These are phyloP conservation scores for Sphagnum tenellum DNA, from an alignment of 225 moss, liverwort and hornwort species.

Conservation along the genomic window DNA sequence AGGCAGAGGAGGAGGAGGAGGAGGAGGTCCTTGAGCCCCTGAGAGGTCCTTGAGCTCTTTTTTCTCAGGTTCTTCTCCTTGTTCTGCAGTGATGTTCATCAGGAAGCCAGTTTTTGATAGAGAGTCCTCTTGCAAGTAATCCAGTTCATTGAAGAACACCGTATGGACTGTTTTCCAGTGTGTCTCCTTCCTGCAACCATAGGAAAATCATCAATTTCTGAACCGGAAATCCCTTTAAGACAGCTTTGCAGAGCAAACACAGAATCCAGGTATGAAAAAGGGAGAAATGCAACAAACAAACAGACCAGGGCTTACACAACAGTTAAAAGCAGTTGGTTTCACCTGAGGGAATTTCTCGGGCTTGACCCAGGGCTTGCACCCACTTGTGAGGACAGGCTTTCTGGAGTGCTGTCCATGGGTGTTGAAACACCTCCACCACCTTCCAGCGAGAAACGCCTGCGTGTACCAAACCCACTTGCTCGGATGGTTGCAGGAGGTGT, in stretches of 20 bases:
- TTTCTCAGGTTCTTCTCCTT: slow-evolving; percentile 18
- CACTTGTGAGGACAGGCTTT: slow-evolving; percentile 15
- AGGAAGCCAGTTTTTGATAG: slow-evolving; percentile 13
- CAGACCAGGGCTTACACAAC: background rate
- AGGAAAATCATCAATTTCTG: no score
- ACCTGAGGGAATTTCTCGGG: slow-evolving; percentile 45
- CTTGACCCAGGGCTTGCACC: slow-evolving; percentile 30
- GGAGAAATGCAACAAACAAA: background rate
- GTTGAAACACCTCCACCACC: slow-evolving; percentile 13
- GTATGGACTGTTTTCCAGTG: slow-evolving; percentile 69
- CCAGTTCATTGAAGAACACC: slow-evolving; percentile 54
- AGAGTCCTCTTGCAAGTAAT: slow-evolving; percentile 36
- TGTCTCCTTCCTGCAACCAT: slow-evolving; percentile 28
- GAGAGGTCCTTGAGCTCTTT: slow-evolving; percentile 5
- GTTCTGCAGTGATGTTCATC: slow-evolving; percentile 11
- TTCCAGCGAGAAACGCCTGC: slow-evolving; percentile 26
- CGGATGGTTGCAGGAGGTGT: slow-evolving; percentile 40
- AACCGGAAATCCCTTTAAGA: no score
- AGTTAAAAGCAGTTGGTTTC: slow-evolving; percentile 5
- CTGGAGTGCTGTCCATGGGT: slow-evolving; percentile 16
- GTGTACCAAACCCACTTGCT: slow-evolving; percentile 18
- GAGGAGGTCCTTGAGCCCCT: slow-evolving; percentile 6
- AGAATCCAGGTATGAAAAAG: no score
- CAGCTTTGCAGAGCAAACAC: no score
- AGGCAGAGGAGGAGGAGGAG: background rate